Evolutionary conservation across 176 grass and related monocot genomes (phyloP).

Genomic region (Zea luxurians): DNA sequence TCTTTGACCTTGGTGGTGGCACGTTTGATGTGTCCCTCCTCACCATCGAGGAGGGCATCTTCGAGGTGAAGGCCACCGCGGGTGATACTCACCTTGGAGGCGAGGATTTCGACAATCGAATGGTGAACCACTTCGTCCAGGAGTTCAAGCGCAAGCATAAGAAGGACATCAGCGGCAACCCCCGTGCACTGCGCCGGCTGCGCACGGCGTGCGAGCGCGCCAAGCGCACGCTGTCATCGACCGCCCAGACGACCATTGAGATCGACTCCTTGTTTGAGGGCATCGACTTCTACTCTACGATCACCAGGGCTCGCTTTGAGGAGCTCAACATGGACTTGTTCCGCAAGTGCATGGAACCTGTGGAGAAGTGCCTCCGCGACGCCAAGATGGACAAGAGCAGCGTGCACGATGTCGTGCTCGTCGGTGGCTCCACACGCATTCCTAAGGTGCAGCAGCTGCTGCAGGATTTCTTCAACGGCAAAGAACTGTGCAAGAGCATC

Average conservation of each 20-base stretch:
- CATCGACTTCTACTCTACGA: slow-evolving; percentile 87
- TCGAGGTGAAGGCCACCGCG: slow-evolving; percentile 88
- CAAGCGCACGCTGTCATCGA: slow-evolving; percentile 87
- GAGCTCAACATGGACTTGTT: slow-evolving; percentile 98
- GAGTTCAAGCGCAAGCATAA: slow-evolving; percentile 85
- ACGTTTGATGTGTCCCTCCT: slow-evolving; percentile 87
- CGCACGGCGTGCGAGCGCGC: slow-evolving; percentile 83
- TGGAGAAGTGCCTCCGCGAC: slow-evolving; percentile 84
- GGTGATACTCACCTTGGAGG: slow-evolving; percentile 92
- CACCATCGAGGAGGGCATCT: slow-evolving; percentile 93
- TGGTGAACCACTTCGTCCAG: slow-evolving; percentile 90
- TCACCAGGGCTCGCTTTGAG: slow-evolving; percentile 83
- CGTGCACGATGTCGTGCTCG: slow-evolving; percentile 77
- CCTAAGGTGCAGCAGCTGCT: slow-evolving; percentile 87
- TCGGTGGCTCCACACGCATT: slow-evolving; percentile 76
- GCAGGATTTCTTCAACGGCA: slow-evolving; percentile 86
- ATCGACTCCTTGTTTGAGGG: slow-evolving; percentile 85
- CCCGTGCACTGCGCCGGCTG: slow-evolving; percentile 63
- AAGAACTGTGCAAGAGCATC: slow-evolving; percentile 97
- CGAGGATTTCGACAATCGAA: slow-evolving; percentile 87
- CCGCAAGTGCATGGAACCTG: slow-evolving; percentile 92
- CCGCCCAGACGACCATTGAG: slow-evolving; percentile 90
- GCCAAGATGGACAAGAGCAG: slow-evolving; percentile 96
- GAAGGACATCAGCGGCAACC: slow-evolving; percentile 84
- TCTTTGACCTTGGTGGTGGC: slow-evolving; percentile 84